These are phyloP conservation scores for Hypoxylon subgilvum DNA, from an alignment of 495 filamentous ascomycete genomes.

Conservation along the genomic window DNA sequence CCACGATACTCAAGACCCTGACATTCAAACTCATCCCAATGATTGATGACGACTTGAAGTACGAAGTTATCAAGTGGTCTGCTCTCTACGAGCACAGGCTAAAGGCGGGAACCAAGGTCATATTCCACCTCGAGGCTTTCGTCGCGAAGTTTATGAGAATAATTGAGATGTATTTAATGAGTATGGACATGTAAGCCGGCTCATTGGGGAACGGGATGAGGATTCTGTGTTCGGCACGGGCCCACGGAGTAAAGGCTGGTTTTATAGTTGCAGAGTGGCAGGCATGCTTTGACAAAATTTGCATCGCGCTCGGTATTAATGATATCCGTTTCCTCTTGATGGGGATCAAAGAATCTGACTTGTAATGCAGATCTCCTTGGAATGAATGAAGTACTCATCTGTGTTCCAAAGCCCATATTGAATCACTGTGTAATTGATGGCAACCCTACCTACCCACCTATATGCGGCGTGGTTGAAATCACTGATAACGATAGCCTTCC, in stretches of 20 bases:
- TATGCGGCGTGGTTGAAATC: conserved; percentile 5
- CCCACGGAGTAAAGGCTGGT: conserved; percentile 27
- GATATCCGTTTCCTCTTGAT: conserved; percentile 13
- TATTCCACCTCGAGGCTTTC: conserved; percentile 97
- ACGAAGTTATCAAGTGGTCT: conserved; percentile 92
- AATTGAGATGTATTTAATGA: conserved; percentile 90
- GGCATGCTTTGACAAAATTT: conserved; percentile 1
- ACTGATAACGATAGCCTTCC: conserved; percentile 5
- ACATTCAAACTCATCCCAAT: conserved; percentile 89
- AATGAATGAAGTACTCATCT: not conserved
- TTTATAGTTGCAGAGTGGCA: conserved; percentile 9
- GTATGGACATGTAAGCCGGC: conserved; percentile 68
- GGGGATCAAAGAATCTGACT: not conserved
- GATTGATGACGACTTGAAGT: conserved; percentile 85
- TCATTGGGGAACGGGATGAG: not conserved
- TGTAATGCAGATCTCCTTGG: not conserved
- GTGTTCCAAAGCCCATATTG: conserved; percentile 8
- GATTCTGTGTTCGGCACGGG: conserved; percentile 7
- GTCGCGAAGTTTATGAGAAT: conserved; percentile 98
- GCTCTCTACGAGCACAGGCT: conserved; percentile 97
- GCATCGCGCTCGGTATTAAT: conserved; percentile 6
- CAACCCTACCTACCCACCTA: not conserved
- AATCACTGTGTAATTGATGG: conserved; percentile 8
- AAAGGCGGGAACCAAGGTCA: conserved; percentile 88
- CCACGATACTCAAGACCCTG: conserved; percentile 88